phyloP scores from a whole-genome alignment of 352 stramenopile genomes.

The Aphanomyces euteiches region DNA sequence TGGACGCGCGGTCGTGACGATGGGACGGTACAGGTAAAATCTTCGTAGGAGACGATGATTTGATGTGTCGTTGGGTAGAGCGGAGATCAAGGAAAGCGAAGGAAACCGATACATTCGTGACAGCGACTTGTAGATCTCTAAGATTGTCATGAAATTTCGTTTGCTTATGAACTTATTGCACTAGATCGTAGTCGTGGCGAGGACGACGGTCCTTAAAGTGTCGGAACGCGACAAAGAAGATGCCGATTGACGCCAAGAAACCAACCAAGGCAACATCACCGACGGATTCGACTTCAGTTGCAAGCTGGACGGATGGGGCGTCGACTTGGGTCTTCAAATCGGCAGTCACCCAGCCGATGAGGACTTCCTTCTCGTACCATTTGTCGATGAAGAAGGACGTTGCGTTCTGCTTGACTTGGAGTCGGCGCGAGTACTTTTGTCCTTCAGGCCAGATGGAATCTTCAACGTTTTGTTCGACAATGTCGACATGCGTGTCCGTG shows the following conservation, averaged over 20 bases:
- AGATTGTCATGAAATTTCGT: background rate
- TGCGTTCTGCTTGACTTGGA: slow-evolving; percentile 26
- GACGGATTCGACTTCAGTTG: slow-evolving; percentile 14
- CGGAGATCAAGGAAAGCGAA: slow-evolving; percentile 86
- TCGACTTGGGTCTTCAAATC: background rate
- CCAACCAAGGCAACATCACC: background rate
- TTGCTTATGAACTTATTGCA: slow-evolving; percentile 21
- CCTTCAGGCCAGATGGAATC: slow-evolving; percentile 26
- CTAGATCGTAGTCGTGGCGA: slow-evolving; percentile 19
- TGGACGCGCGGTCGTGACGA: slow-evolving; percentile 68
- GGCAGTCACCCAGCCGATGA: slow-evolving; percentile 27
- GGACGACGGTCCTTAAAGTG: background rate
- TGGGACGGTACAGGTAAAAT: slow-evolving; percentile 75
- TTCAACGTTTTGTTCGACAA: slow-evolving; percentile 30
- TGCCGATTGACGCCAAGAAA: background rate
- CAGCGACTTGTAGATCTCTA: slow-evolving; percentile 56
- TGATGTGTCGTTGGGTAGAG: slow-evolving; percentile 37
- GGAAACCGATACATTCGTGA: slow-evolving; percentile 86
- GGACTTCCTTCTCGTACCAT: slow-evolving; percentile 23
- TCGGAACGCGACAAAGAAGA: background rate
- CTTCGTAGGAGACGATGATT: background rate
- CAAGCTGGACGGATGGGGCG: too few relatives aligned
- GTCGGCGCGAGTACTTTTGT: slow-evolving; percentile 22
- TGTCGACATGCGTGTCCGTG: slow-evolving; percentile 29
- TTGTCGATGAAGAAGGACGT: slow-evolving; percentile 27